These are phyloP conservation scores for Argentina anserina DNA, from an alignment of 306 rosid species.

Conservation along the genomic window DNA sequence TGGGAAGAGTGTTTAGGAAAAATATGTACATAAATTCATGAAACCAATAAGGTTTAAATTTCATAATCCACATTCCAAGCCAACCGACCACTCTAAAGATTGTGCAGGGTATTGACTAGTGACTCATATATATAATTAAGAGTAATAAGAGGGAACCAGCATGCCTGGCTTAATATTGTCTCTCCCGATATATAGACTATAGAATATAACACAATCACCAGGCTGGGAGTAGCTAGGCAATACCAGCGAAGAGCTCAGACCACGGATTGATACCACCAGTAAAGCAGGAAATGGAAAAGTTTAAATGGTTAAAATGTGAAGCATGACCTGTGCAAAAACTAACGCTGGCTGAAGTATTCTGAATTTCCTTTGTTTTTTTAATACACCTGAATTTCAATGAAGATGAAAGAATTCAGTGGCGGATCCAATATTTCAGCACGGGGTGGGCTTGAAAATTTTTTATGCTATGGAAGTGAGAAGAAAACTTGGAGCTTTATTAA, in stretches of 20 bases:
- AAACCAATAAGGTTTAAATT: neutral
- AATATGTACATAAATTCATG: neutral
- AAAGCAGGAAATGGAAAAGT: too few species aligned
- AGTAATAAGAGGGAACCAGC: neutral
- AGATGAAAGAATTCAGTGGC: too few species aligned
- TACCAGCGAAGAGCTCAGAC: neutral
- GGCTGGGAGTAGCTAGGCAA: neutral
- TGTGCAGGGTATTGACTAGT: neutral
- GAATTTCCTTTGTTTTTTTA: too few species aligned
- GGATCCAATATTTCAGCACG: too few species aligned
- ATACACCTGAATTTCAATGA: too few species aligned
- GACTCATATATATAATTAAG: neutral
- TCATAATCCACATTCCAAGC: conserved; percentile 25
- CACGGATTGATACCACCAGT: neutral
- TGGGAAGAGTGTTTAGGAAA: neutral
- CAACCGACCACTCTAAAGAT: conserved; percentile 20
- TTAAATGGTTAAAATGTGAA: too few species aligned
- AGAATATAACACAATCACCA: neutral
- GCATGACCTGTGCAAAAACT: too few species aligned
- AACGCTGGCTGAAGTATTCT: too few species aligned
- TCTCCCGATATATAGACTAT: neutral
- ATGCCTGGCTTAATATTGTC: neutral
- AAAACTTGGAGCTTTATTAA: too few species aligned
- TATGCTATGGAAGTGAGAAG: too few species aligned
- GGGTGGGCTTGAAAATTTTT: too few species aligned